These are phyloP conservation scores for Globisporangium abappressorium DNA, from an alignment of 352 stramenopile genomes.

Conservation along the genomic window DNA sequence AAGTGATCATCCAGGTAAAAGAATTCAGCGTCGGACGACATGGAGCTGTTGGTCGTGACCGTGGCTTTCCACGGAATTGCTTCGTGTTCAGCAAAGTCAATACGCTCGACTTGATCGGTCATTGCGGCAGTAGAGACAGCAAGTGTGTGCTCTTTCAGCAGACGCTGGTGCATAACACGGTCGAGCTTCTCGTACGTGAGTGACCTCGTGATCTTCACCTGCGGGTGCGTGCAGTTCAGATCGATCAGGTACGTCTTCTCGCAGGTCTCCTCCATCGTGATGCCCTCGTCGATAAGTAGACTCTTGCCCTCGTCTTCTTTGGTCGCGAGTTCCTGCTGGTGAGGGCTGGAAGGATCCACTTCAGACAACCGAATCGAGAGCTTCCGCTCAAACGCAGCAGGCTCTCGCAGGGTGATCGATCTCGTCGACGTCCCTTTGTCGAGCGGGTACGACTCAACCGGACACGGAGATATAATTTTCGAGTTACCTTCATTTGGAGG, in stretches of 20 bases:
- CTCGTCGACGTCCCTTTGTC: slow-evolving; percentile 28
- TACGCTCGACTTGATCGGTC: slow-evolving; percentile 21
- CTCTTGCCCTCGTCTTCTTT: slow-evolving; percentile 44
- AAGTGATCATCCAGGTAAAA: slow-evolving; percentile 41
- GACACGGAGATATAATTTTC: slow-evolving; percentile 10
- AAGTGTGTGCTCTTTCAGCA: slow-evolving; percentile 22
- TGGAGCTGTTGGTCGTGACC: slow-evolving; percentile 44
- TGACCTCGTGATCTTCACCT: slow-evolving; percentile 32
- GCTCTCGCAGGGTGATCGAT: slow-evolving; percentile 34
- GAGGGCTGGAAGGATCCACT: slow-evolving; percentile 24
- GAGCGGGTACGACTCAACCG: slow-evolving; percentile 32
- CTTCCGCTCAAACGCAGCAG: slow-evolving; percentile 27
- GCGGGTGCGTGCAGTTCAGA: slow-evolving; percentile 25
- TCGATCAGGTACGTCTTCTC: slow-evolving; percentile 46
- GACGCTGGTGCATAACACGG: slow-evolving; percentile 8
- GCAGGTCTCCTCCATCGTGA: slow-evolving; percentile 43
- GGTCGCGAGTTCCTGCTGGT: slow-evolving; percentile 29
- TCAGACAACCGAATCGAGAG: slow-evolving; percentile 37
- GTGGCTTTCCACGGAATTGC: slow-evolving; percentile 33
- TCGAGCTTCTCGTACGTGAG: slow-evolving; percentile 45
- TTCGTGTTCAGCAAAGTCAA: slow-evolving; percentile 30
- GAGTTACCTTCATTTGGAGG: neutral
- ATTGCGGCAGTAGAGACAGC: slow-evolving; percentile 21
- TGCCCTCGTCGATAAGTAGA: slow-evolving; percentile 46
- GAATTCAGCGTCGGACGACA: slow-evolving; percentile 29